Evolutionary conservation across 176 grass and related monocot genomes (phyloP), one percentile per base, ranked within the genome.

Genomic region (Lolium multiflorum): DNA sequence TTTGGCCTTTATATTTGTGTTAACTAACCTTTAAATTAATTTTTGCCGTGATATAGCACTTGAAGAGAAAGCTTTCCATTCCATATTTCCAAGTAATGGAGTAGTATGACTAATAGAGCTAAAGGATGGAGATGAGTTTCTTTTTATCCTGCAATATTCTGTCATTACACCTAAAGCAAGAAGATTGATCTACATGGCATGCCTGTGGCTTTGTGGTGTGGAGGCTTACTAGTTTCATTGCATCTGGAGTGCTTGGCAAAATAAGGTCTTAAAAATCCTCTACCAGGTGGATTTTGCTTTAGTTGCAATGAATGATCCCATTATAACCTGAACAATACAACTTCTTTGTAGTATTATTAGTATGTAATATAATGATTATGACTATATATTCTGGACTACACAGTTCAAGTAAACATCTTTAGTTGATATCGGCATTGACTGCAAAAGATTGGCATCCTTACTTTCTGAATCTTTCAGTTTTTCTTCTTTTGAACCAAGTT

Each of bases 401-500:
- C n/a, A 16, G 7, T 51, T 76, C 41, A 77, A 43, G 25, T 56
- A 26, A 67, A 4, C 18, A 60, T 80, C 35, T 86, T 79, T 69
- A 41, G 14, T 59, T 73, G 67, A 71, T 90, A 21, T 55, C 55
- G 50, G 50, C 59, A 28, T 18, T 3, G 10, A 38, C 20, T 76
- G 76, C 39, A 72, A 71, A 86, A 79, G 15, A 38, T 61, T 82
- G 58, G 4, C 58, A 76, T 55, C 15, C 9, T 81, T 37, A 43
- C 16, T 20, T 3, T 51, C 49, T 11, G 58, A 9, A 64, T 64
- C 5, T 54, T 81, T 73, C 70, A 74, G 9, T 65, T 72, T 50
- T 81, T 54, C 41, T 41, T 86, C 24, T 15, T 68, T 83, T 61
- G 8, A 57, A 48, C 17, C 54, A 76, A 70, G 14, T 9, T 88